Base-by-base conservation (phyloP, 108 stramenopile genomes). In the Cyclotella distinguenda region DNA sequence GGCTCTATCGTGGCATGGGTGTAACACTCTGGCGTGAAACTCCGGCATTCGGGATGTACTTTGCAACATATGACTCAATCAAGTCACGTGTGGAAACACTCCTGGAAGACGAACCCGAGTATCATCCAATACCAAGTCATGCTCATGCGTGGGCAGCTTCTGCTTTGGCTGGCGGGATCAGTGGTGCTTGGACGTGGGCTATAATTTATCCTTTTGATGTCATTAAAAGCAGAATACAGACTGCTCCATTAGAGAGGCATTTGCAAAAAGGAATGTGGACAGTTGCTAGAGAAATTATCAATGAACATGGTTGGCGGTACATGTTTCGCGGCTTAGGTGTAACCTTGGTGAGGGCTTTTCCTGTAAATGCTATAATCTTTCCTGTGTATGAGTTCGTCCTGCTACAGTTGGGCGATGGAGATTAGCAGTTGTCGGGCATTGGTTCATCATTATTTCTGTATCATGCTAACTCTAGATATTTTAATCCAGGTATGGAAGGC, bases 361-460 rank as follows among this genome's bases (percentile, higher is more conserved):
- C 97, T 0, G 95, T 96, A 27, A 97, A 97, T 79, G 95, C 84
- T 15, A 86, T 87, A 12, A 86, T 96, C 26, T 97, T 97, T 50
- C 94, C 93, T 2, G 88, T 89, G 16, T 95, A 95, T 65, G 95
- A 96, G 40, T 85, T 79, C 60, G 81, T 80, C 4, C 77, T 90
- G 40, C n/a, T 76, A 47, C 70, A 85, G 38, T 22, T 84, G 38
- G 70, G 74, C 26, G 61, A 57, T 43, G 60, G 66, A 13, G 34
- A 21, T 32, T 64, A 39, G 47, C 46, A 30, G 49, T 31, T n/a
- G n/a, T n/a, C n/a, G n/a, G 44, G 6, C 5, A 51, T 23, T 25
- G 7, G 23, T 9, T 51, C 11, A 6, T 51, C 38, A 38, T 8
- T 38, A 38, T 9, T 51, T 6, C 23, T 51, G 26, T 6, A 51